Evolutionary conservation across 441 rosid genomes (phyloP), one percentile per base, ranked within the genome.

Genomic region (Capsella rubella): DNA sequence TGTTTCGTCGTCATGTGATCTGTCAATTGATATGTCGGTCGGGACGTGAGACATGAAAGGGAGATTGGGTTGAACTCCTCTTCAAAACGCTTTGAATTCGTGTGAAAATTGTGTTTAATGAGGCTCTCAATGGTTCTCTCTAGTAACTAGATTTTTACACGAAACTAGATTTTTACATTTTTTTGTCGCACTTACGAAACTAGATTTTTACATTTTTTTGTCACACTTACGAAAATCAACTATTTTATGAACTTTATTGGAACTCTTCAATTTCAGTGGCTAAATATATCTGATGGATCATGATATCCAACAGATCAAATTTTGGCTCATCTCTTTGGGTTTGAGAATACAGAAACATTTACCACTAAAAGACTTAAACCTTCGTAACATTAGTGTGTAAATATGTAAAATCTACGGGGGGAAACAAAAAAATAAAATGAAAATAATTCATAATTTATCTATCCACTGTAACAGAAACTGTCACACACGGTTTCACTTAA

Each of bases 401-500:
- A 39, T 10, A 3, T 10, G 43, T 27, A 62, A 34, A 35, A 28
- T 43, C 5, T n/a, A 7, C 9, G 8, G 3, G 15, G 15, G n/a
- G 15, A 7, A 18, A 45, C 14, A 1, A 14, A 14, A 14, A 45
- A 43, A 1, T 0, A 29, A 45, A 29, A 16, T 1, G 32, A 46
- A 7, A 29, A 32, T 9, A 29, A 32, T 9, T 18, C 4, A 8
- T 3, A 10, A 65, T 13, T 15, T 50, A 65, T 32, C 13, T 50
- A 50, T 32, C 13, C 31, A 56, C 31, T 50, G 29, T 28, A 59
- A n/a, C 16, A n/a, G 2, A 37, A 7, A 21, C 29, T 62, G 11
- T 40, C 28, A n/a, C 14, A 52, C 54, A 11, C 50, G 71, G 62
- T 53, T 53, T 37, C 35, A 34, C 53, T 8, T 47, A 21, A 14